Base-by-base conservation (phyloP, 169 alveolate species). In the Eimeria falciformis region DNA sequence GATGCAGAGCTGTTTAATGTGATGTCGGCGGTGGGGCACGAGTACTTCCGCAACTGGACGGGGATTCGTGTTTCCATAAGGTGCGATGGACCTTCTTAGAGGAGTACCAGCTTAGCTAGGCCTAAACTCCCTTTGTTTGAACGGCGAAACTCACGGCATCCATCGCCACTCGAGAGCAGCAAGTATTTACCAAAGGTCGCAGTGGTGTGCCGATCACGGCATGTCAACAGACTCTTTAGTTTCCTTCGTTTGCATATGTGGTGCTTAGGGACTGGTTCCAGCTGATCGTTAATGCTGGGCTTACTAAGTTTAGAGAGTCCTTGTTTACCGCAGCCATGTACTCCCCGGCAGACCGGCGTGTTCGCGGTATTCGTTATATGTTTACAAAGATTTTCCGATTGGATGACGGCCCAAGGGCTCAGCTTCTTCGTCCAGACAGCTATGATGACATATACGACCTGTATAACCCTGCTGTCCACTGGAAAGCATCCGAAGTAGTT, bases 401-500 rank as follows among this genome's bases (percentile, higher is more conserved):
- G 87, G 99, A 98, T 91, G 86, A 97, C 6, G 97, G 98, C 12
- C 98, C 99, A 0, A 68, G 97, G 95, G 96, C 99, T 27, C 99
- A 97, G 90, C 98, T 98, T 37, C 95, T 98, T 45, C 94, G 99
- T n/a, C 99, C 99, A 0, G 98, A 98, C 77, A 94, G 97, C 40
- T 97, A 97, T 93, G 95, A 95, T 4, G 95, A 97, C 58, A 96
- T 97, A 92, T 97, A 97, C 89, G 97, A 97, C 94, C 96, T 98
- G 81, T 97, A 98, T 95, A 97, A 98, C 11, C 89, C 96, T 21
- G 97, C 98, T 3, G 99, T 97, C 1, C 97, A 97, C 93, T 96
- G 96, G 88, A 98, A 98, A 94, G 99, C 99, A n/a, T 95, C 98
- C 27, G 98, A 97, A 92, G 98, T 98, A n/a, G 95, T 98, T 65